A percentile compares a stretch with the other conserved stretches of the same genome.
phyloP scores from a whole-genome alignment of 1,284 basidiomycete genomes.

The Ceratobasidium sp. region DNA sequence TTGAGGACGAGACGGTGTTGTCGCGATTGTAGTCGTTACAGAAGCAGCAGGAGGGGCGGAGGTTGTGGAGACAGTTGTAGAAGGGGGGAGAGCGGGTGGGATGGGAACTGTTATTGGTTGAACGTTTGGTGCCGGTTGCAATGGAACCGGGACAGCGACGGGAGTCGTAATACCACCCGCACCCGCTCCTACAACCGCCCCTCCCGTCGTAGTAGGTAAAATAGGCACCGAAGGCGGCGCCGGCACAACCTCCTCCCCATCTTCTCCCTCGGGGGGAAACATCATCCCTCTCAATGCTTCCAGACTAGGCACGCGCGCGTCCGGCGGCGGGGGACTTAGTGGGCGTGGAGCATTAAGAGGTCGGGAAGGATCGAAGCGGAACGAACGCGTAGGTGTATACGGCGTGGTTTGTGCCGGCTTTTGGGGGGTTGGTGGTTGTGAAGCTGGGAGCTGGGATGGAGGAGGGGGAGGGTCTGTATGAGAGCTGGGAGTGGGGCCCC shows the following conservation, averaged over 20 bases:
- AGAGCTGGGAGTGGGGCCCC: too few species aligned
- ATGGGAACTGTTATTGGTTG: background rate
- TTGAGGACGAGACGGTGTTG: background rate
- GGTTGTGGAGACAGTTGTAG: background rate
- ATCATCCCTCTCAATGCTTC: conserved; percentile 3
- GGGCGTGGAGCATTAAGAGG: conserved; percentile 19
- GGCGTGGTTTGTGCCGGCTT: conserved; percentile 1
- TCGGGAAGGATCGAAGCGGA: conserved; percentile 24
- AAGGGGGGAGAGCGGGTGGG: background rate
- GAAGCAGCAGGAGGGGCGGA: background rate
- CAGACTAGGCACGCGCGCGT: conserved; percentile 10
- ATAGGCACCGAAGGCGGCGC: too few species aligned
- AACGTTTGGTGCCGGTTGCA: too few species aligned
- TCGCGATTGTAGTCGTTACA: background rate
- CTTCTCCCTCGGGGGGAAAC: background rate
- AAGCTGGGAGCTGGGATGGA: background rate
- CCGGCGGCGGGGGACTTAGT: conserved; percentile 25
- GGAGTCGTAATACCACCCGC: too few species aligned
- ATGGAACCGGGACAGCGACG: too few species aligned
- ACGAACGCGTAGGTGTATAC: background rate
- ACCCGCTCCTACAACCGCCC: too few species aligned
- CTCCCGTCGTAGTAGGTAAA: too few species aligned
- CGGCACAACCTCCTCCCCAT: too few species aligned
- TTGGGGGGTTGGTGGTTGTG: background rate
- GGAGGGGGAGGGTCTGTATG: background rate